phyloP scores from a whole-genome alignment of 139 green algal genomes.

The Choricystis sp. region DNA sequence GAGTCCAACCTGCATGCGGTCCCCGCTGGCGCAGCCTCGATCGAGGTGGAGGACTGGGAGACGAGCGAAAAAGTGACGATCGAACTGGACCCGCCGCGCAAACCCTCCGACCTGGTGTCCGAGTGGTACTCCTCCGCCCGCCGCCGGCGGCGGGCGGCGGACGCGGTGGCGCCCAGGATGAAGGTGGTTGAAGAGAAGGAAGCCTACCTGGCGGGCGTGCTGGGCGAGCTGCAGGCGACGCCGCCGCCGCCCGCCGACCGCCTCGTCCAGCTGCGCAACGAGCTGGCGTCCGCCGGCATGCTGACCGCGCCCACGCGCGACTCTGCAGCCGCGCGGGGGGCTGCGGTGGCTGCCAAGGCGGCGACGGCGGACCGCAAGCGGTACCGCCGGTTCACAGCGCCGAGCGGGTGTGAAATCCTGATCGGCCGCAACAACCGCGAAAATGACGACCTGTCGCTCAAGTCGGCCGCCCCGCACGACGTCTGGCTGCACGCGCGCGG shows the following conservation, averaged over 20 bases:
- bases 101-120: constrained; percentile 26
- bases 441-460: constrained; percentile 63
- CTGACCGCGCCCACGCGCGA: constrained; percentile 50
- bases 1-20: constrained; percentile 58
- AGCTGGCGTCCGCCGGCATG: constrained; percentile 42
- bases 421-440: constrained; percentile 71
- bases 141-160: constrained; percentile 39
- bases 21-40: constrained; percentile 2
- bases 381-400: constrained; percentile 39
- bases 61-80: constrained; percentile 29
- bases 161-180: constrained; percentile 49
- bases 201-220: constrained; percentile 20
- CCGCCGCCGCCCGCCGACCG: not conserved
- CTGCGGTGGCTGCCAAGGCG: constrained; percentile 28
- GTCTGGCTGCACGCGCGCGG: constrained; percentile 75
- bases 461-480: constrained; percentile 43
- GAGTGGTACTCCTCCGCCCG: constrained; percentile 45
- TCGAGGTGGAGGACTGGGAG: constrained; percentile 69
- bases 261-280: too few relatives aligned
- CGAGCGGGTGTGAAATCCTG: constrained; percentile 40
- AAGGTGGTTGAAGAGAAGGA: constrained; percentile 19
- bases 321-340: not conserved
- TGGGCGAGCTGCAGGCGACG: constrained; percentile 14
- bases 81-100: constrained; percentile 28
- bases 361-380: constrained; percentile 24